Base-by-base conservation (phyloP, 805 yeast genomes). In the Saturnispora mendoncae region DNA sequence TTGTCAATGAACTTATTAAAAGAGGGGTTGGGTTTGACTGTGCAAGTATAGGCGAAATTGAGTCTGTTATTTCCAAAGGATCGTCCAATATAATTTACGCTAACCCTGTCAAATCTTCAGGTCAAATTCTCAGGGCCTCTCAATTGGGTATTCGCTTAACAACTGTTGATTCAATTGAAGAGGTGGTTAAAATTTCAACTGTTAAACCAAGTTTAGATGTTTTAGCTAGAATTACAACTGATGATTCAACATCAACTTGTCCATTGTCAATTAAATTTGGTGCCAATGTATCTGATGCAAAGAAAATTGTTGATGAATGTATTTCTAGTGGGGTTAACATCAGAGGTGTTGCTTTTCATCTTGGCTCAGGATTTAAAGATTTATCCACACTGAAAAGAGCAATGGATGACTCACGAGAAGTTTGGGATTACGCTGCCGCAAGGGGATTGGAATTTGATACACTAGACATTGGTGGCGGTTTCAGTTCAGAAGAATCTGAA, bases 381-480 rank as follows among this genome's bases (percentile, higher is more conserved):
- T 72, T 77, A 42, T 59, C 65, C 33, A 72, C 90, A 3, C 72
- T 84, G 49, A 68, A 67, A 43, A 73, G 74, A 46, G 95, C 97
- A 0, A 74, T 86, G 29, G 58, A 64, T 40, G 94, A 86, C 55
- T 74, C 95, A 2, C 72, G 76, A 38, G 43, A 50, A 7, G 74
- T 88, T 3, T 90, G 88, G 54, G 80, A 80, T 41, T 54, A 62
- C 43, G 94, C 78, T 6, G 18, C 26, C 1, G 45, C 49, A 4
- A 46, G 59, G 7, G 51, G 66, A 23, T 81, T 80, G 4, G 64
- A 55, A 9, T 43, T 57, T 25, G 65, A 84, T 72, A 51, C 62
- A 14, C 56, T 78, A 14, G 98, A 90, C 56, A 78, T 90, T 50
- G 98, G 98, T 39, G 98, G 98, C 24, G 98, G 98, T 0, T 90